phyloP scores from a whole-genome alignment of 805 yeast genomes.

The Starmerella gropengiesseri region DNA sequence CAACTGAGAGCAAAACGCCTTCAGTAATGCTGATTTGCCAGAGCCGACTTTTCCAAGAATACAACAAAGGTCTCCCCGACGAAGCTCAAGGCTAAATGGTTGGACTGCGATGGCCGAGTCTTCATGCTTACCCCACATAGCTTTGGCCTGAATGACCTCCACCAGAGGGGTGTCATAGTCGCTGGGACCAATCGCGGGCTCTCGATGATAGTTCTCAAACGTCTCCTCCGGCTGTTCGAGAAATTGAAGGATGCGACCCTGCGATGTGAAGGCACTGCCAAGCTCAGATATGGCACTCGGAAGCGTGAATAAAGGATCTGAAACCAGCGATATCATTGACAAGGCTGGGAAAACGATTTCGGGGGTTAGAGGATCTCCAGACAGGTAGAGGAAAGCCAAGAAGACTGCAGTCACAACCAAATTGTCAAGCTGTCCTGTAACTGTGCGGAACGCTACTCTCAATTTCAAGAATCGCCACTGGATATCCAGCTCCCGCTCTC shows the following conservation, averaged over 20 bases:
- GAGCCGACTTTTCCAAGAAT: slow-evolving; percentile 83
- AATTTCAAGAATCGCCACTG: slow-evolving; percentile 48
- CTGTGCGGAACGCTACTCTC: slow-evolving; percentile 38
- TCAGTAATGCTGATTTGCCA: slow-evolving; percentile 77
- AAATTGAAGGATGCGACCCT: slow-evolving; percentile 19
- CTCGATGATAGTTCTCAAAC: slow-evolving; percentile 8
- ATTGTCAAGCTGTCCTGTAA: slow-evolving; percentile 56
- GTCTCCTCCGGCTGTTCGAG: slow-evolving; percentile 17
- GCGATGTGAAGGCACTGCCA: slow-evolving; percentile 17
- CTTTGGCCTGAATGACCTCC: slow-evolving; percentile 7
- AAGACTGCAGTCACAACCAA: slow-evolving; percentile 80
- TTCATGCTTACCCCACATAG: slow-evolving; percentile 14
- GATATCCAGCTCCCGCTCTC: slow-evolving; percentile 72
- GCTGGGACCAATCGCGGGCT: not conserved
- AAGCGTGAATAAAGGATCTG: slow-evolving; percentile 19
- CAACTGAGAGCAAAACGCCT: slow-evolving; percentile 68
- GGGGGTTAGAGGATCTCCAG: slow-evolving; percentile 61
- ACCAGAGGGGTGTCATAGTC: slow-evolving; percentile 9
- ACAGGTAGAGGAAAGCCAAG: slow-evolving; percentile 56
- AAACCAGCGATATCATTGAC: slow-evolving; percentile 51
- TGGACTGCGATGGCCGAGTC: slow-evolving; percentile 41
- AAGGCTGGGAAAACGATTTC: slow-evolving; percentile 68
- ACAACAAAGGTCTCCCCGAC: slow-evolving; percentile 71
- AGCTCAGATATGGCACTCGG: slow-evolving; percentile 16
- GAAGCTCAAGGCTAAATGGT: slow-evolving; percentile 50